These are phyloP conservation scores for Crotalaria pallida DNA, from an alignment of 306 rosid genomes.

Conservation along the genomic window DNA sequence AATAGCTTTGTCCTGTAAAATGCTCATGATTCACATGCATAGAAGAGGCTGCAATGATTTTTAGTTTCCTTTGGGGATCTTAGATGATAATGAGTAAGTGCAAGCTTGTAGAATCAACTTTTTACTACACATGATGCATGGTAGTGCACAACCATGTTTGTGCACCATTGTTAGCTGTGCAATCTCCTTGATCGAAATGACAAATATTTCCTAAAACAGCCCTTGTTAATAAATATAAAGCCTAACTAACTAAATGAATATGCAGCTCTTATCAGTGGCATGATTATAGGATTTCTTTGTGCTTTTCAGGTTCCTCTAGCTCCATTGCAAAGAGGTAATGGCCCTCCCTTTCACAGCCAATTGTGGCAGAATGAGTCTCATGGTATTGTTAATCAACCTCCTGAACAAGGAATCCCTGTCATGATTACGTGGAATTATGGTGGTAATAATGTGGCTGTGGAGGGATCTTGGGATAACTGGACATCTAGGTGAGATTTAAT, in stretches of 20 bases:
- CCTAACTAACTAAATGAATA: background rate
- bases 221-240: background rate
- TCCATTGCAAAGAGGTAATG: constrained; percentile 65
- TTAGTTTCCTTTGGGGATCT: background rate
- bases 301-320: constrained; percentile 75
- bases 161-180: background rate
- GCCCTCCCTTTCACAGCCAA: constrained; percentile 41
- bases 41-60: background rate
- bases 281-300: constrained; percentile 23
- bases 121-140: background rate
- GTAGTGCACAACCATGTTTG: background rate
- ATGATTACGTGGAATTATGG: constrained; percentile 79
- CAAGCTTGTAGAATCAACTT: background rate
- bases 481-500: constrained; percentile 50
- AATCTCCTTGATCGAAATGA: background rate
- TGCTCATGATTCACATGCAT: background rate
- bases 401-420: constrained; percentile 67
- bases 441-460: constrained; percentile 66
- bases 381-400: constrained; percentile 46
- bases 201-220: background rate
- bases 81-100: background rate
- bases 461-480: constrained; percentile 99
- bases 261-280: constrained; percentile 8
- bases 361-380: constrained; percentile 47
- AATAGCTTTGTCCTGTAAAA: background rate